Percentiles rank a stretch among this genome's conserved stretches.
These are phyloP conservation scores for Solanum lycopersicoides DNA, from an alignment of 257 asterid species.

Conservation along the genomic window DNA sequence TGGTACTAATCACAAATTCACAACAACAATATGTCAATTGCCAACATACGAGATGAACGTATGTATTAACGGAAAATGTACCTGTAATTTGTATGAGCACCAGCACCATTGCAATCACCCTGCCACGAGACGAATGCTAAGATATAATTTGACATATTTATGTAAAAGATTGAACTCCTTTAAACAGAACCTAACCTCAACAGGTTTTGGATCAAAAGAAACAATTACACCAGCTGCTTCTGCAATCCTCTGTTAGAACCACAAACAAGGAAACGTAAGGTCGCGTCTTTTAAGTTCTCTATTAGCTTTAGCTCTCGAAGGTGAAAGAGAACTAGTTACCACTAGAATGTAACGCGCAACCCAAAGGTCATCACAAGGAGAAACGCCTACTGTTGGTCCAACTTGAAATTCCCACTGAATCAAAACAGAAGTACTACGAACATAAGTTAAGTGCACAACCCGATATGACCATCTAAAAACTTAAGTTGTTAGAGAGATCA, in stretches of 20 bases:
- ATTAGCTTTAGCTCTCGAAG: background rate
- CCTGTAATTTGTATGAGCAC: slow-evolving; percentile 92
- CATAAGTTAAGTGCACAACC: background rate
- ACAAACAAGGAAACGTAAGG: background rate
- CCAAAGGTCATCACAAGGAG: slow-evolving; percentile 83
- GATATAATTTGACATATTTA: background rate
- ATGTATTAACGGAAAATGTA: background rate
- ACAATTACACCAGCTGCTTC: slow-evolving; percentile 75
- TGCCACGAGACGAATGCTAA: background rate
- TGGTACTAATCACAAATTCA: slow-evolving; percentile 46
- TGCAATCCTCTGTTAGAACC: slow-evolving; percentile 58
- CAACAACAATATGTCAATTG: background rate
- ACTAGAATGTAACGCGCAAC: slow-evolving; percentile 79
- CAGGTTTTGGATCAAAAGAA: slow-evolving; percentile 85
- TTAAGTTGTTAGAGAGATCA: background rate
- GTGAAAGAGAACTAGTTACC: slow-evolving; percentile 23
- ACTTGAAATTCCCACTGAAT: slow-evolving; percentile 90
- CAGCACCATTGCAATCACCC: slow-evolving; percentile 97
- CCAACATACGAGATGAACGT: background rate
- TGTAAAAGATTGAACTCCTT: background rate
- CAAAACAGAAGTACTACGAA: background rate
- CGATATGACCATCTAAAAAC: background rate
- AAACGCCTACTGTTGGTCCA: slow-evolving; percentile 81
- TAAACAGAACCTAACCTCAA: slow-evolving; percentile 27
- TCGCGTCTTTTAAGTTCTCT: background rate